Base-by-base conservation (phyloP, 805 yeast species). In the Cyberlindnera amylophila region DNA sequence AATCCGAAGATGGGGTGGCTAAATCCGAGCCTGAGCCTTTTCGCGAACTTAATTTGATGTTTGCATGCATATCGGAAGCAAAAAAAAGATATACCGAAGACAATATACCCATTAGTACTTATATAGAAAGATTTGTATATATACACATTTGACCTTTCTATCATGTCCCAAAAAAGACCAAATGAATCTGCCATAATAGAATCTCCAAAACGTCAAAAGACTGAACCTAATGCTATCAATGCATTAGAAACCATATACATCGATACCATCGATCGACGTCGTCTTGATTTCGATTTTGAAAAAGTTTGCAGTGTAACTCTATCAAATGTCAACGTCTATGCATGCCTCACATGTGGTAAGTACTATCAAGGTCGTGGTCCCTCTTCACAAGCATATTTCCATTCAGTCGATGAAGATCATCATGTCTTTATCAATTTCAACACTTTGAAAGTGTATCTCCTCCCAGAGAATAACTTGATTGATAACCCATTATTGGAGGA, bases 301-400 rank as follows among this genome's bases (percentile, higher is more conserved):
- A 79, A 79, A 54, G 60, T 75, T 1, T 86, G 95, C 59, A 70
- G 77, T 33, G 74, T 81, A 0, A 74, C 88, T 0, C 64, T 85
- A 17, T 70, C 86, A 1, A 72, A 67, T 30, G 64, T 72, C 16
- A 82, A 83, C 52, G 74, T 86, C 1, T 83, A 85, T 53, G 79
- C 86, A 26, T 86, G 95, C 55, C 62, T 86, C 16, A 72, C 71
- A 0, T 86, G 95, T 62, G 91, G 90, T 27, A 80, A 75, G 53
- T 86, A 78, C 61, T 72, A 77, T 40, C 82, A 79, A 51, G 95
- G 95, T 1, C 68, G 88, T 18, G 74, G 79, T 1, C 65, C 62
- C 43, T 58, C 73, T n/a, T 76, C 90, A 0, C 80, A 80, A 17
- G 89, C 90, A 0, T 82, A 78, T 53, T 55, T 66, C 13, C 95